phyloP scores from a whole-genome alignment of 2,329 filamentous ascomycete genomes.

The Nakataea oryzae region DNA sequence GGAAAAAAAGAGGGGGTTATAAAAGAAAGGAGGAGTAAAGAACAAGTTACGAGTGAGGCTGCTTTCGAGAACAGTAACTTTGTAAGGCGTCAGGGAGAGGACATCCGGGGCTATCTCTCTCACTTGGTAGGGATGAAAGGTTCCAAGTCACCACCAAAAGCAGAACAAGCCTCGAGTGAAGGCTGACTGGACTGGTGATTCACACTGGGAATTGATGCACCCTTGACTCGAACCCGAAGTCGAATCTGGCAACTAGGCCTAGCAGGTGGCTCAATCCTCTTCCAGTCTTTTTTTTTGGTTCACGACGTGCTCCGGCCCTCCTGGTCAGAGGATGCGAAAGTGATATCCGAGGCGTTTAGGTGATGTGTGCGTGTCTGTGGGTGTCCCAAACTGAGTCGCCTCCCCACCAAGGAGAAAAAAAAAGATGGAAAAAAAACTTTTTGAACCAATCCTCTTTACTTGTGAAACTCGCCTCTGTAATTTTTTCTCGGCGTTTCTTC shows the following conservation, averaged over 20 bases:
- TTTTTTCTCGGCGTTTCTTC: no score
- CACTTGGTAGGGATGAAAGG: not conserved
- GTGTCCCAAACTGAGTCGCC: not conserved
- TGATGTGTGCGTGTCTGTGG: not conserved
- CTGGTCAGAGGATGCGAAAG: not conserved
- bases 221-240: not conserved
- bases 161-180: not conserved
- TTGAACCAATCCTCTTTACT: not conserved
- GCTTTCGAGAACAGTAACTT: not conserved
- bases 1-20: not conserved
- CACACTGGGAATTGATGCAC: not conserved
- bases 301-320: not conserved
- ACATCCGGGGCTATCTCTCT: not conserved
- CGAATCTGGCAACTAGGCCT: not conserved
- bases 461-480: no score
- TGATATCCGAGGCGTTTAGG: no score
- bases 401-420: conserved; percentile 2
- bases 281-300: not conserved
- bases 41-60: not conserved
- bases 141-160: not conserved
- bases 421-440: conserved; percentile 1
- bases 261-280: not conserved
- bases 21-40: not conserved
- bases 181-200: not conserved
- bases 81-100: not conserved